Percentiles rank a stretch among this genome's conserved stretches.
Evolutionary conservation across 176 grass and related monocot species (phyloP).

Genomic region (Triticum urartu): DNA sequence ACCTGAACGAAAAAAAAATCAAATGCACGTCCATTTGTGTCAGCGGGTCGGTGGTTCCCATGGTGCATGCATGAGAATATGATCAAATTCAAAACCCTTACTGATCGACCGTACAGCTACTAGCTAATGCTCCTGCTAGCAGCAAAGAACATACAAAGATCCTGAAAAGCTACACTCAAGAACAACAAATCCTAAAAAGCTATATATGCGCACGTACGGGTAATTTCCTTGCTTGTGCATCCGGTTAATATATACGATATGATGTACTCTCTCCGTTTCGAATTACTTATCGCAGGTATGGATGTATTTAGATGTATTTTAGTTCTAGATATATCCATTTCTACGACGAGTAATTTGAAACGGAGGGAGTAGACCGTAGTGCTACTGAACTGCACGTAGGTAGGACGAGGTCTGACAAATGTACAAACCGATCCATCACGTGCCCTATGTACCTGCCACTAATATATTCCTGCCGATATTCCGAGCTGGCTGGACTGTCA

Average conservation of each 20-base stretch:
- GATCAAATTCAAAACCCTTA: no score
- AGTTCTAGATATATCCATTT: no score
- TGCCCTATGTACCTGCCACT: not conserved
- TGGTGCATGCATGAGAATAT: no score
- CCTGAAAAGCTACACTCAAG: not conserved
- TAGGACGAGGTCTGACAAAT: not conserved
- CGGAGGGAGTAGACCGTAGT: not conserved
- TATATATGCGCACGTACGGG: not conserved
- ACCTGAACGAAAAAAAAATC: no score
- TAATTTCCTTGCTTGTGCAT: conserved; percentile 11
- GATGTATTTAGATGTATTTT: no score
- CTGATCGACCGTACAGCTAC: no score
- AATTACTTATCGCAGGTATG: no score
- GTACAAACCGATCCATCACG: not conserved
- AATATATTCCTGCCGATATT: conserved; percentile 12
- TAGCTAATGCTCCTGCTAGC: not conserved
- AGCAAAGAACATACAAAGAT: conserved; percentile 6
- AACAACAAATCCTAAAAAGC: not conserved
- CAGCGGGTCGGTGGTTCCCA: no score
- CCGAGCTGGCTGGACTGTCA: not conserved
- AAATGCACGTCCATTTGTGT: no score
- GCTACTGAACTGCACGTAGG: not conserved
- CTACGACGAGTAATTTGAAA: no score
- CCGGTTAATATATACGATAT: not conserved
- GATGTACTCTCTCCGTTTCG: not conserved